These are phyloP conservation scores for Hepatocystis sp. DNA, from an alignment of 169 alveolate species.

Conservation along the genomic window DNA sequence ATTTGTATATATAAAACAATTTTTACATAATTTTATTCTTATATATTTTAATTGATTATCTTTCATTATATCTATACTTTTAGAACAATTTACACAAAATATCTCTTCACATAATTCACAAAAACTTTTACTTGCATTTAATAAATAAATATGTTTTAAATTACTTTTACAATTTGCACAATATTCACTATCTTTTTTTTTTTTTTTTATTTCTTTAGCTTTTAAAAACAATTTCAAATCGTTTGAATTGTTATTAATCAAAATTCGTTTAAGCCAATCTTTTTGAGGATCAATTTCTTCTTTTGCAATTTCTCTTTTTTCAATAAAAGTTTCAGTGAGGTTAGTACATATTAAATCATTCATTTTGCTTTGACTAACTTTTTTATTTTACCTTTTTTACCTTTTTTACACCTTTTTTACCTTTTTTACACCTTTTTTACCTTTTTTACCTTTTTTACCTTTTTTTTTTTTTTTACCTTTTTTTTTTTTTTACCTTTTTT, in stretches of 20 bases:
- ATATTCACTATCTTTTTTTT: conserved; percentile 42
- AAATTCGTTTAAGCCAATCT: conserved; percentile 64
- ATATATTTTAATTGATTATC: conserved; percentile 53
- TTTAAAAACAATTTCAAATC: conserved; percentile 61
- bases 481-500: too few relatives aligned
- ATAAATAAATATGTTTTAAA: conserved; percentile 18
- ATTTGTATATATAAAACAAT: conserved; percentile 63
- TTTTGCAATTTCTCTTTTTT: conserved; percentile 53
- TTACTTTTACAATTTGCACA: conserved; percentile 29
- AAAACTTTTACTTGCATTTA: conserved; percentile 25
- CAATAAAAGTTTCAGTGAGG: conserved; percentile 23
- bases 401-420: too few relatives aligned
- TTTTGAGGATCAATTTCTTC: conserved; percentile 64
- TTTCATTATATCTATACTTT: conserved; percentile 59
- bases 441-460: too few relatives aligned
- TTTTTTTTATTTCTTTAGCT: conserved; percentile 30
- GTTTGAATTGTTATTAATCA: conserved; percentile 33
- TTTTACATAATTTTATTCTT: conserved; percentile 48
- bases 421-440: too few relatives aligned
- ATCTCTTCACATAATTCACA: conserved; percentile 68
- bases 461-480: too few relatives aligned
- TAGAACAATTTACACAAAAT: conserved; percentile 33
- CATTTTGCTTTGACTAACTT: conserved; percentile 28
- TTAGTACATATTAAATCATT: conserved; percentile 32
- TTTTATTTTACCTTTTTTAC: too few relatives aligned